These are phyloP conservation scores for Hypocreales sp. DNA, from an alignment of 2,329 filamentous ascomycete genomes.

Conservation along the genomic window DNA sequence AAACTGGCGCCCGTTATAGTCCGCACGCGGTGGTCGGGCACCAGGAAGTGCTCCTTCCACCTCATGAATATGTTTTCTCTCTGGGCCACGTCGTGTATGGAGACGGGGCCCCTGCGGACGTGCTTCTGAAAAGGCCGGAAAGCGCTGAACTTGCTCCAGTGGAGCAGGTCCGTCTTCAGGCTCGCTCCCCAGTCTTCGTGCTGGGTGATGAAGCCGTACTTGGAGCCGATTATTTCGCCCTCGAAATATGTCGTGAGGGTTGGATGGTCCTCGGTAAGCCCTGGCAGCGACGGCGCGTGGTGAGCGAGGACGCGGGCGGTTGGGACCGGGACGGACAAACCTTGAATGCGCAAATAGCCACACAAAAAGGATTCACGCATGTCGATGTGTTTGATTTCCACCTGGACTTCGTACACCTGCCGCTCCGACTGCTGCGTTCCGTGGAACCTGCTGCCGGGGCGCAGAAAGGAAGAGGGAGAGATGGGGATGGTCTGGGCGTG, in stretches of 20 bases:
- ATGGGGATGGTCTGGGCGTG: slow-evolving; percentile 51
- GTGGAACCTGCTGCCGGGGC: slow-evolving; percentile 73
- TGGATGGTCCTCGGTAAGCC: slow-evolving; percentile 86
- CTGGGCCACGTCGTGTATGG: slow-evolving; percentile 57
- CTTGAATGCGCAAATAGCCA: slow-evolving; percentile 90
- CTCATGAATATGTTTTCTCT: slow-evolving; percentile 93
- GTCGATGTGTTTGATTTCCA: slow-evolving; percentile 93
- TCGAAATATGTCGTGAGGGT: slow-evolving; percentile 98
- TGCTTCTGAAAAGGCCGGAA: slow-evolving; percentile 60
- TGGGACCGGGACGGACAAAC: slow-evolving; percentile 24
- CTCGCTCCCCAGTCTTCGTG: slow-evolving; percentile 85
- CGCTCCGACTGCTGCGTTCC: slow-evolving; percentile 89
- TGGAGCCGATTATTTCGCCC: slow-evolving; percentile 90
- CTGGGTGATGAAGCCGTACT: slow-evolving; percentile 85
- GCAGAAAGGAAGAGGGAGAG: slow-evolving; percentile 73
- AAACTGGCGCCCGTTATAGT: slow-evolving; percentile 92
- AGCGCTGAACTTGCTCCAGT: slow-evolving; percentile 82
- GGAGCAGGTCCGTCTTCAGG: slow-evolving; percentile 79
- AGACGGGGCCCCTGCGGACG: slow-evolving; percentile 36
- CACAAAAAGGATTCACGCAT: slow-evolving; percentile 89
- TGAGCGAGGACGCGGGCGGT: background rate
- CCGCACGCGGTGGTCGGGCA: slow-evolving; percentile 82
- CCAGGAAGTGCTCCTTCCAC: slow-evolving; percentile 97
- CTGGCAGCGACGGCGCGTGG: slow-evolving; percentile 31
- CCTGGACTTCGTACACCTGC: slow-evolving; percentile 87